Evolutionary conservation across 2,329 filamentous ascomycete genomes (phyloP), one percentile per base, ranked within the genome.

Genomic region (Fusarium nanum): DNA sequence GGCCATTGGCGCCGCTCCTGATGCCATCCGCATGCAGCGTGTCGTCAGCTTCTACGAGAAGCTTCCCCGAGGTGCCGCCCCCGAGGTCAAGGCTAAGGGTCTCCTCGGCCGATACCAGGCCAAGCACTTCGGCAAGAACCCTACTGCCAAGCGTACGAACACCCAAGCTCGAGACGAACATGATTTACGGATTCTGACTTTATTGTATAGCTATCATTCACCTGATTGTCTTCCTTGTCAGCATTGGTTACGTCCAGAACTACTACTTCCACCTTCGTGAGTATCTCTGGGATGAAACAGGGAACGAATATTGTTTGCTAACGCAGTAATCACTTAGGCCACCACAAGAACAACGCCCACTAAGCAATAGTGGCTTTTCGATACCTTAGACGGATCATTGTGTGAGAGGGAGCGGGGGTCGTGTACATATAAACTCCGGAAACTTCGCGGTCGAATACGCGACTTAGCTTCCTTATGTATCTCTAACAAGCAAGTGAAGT

Each of bases 321-420:
- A 76, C 53, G 34, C n/a, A 25, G 11, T 42, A 56, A 57, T 30
- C 25, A 40, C 37, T 37, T 76, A 99, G 96, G 96, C 78, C 95
- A 99, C 90, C 95, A 98, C 92, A 99, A 99, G 93, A 98, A 99
- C 92, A 97, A 99, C 84, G 93, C 93, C 78, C 96, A 99, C 88
- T 99, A 97, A 86, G 80, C 45, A 60, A 64, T 52, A 57, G 57
- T 55, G 42, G 61, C 57, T 53, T 37, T 48, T 55, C 61, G 73
- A 65, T 71, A 55, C 65, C 57, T 64, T 60, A 53, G 67, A 68
- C 62, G 65, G 70, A 68, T 71, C 61, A 64, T 68, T 69, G 65
- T 75, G 56, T 68, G 59, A 74, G 69, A 70, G 67, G 71, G 58
- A 61, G 68, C 71, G 54, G 69, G 73, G 76, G 76, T 71, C 76